Conservation (phyloP, 306 rosid genomes). For the Glycine soja region DNA sequence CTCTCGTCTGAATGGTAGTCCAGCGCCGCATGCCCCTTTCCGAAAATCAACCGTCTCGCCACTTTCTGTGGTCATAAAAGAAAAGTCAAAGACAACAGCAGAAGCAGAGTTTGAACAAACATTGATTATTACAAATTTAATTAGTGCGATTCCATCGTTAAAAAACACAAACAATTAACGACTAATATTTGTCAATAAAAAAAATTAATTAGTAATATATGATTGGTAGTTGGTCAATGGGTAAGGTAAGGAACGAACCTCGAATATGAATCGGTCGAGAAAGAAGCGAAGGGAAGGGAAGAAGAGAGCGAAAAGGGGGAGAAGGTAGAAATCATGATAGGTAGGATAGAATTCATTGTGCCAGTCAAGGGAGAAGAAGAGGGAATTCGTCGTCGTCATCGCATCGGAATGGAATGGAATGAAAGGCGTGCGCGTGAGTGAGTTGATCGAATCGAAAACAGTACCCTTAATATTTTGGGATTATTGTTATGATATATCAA, state of each 20-base stretch:
- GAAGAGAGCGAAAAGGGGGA: constrained; percentile 72
- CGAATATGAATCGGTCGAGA: constrained; percentile 85
- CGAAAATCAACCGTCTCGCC: constrained; percentile 74
- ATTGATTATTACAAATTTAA: no score
- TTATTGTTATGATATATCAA: no score
- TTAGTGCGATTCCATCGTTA: no score
- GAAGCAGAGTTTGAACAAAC: no score
- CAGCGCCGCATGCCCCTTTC: constrained; percentile 59
- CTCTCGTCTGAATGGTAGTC: constrained; percentile 63
- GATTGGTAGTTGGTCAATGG: no score
- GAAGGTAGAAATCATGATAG: constrained; percentile 71
- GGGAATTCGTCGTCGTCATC: not conserved
- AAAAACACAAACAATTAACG: no score
- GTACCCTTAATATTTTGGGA: not conserved
- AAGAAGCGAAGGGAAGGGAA: constrained; percentile 82
- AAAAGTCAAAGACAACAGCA: no score
- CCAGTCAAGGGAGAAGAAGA: constrained; percentile 58
- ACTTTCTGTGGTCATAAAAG: constrained; percentile 58
- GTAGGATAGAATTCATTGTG: constrained; percentile 79
- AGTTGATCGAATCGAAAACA: not conserved
- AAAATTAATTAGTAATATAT: no score
- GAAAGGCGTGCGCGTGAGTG: not conserved
- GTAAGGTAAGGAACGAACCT: constrained; percentile 57
- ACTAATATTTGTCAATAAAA: no score
- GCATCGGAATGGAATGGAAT: not conserved